Evolutionary conservation across 345 rosid species (phyloP).

Genomic region (Raphanus sativus): DNA sequence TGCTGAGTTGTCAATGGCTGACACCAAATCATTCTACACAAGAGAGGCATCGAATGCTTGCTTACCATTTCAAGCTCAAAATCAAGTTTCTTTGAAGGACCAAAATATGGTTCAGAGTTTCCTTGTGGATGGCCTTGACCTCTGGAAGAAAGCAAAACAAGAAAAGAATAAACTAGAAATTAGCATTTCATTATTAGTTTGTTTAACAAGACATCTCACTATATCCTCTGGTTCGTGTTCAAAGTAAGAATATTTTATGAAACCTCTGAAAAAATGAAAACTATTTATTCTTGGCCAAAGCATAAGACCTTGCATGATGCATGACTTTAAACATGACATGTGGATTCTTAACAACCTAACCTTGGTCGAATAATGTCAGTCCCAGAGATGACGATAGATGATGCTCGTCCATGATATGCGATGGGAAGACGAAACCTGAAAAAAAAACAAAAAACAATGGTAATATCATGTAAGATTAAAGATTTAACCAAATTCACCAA

Average conservation of each 20-base stretch:
- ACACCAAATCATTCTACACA: background rate
- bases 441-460: too few species aligned
- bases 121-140: constrained; percentile 86
- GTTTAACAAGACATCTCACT: background rate
- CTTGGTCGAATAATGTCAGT: constrained; percentile 84
- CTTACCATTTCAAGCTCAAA: constrained; percentile 98
- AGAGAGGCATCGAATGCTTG: constrained; percentile 15
- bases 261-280: background rate
- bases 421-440: constrained; percentile 94
- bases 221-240: background rate
- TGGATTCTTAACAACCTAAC: constrained; percentile 38
- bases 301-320: constrained; percentile 5
- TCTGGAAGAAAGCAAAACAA: constrained; percentile 46
- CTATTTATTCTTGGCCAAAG: background rate
- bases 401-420: constrained; percentile 96
- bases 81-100: constrained; percentile 87
- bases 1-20: background rate
- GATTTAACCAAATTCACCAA: background rate
- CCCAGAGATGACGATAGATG: constrained; percentile 89
- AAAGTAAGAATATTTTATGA: background rate
- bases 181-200: constrained; percentile 1
- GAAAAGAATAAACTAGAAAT: background rate
- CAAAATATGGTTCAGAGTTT: constrained; percentile 71
- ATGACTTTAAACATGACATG: constrained; percentile 13
- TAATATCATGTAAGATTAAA: constrained; percentile 17